Evolutionary conservation across 73 alveolate genomes (phyloP), one percentile per base, ranked within the genome.

Genomic region (Paramecium biaurelia): DNA sequence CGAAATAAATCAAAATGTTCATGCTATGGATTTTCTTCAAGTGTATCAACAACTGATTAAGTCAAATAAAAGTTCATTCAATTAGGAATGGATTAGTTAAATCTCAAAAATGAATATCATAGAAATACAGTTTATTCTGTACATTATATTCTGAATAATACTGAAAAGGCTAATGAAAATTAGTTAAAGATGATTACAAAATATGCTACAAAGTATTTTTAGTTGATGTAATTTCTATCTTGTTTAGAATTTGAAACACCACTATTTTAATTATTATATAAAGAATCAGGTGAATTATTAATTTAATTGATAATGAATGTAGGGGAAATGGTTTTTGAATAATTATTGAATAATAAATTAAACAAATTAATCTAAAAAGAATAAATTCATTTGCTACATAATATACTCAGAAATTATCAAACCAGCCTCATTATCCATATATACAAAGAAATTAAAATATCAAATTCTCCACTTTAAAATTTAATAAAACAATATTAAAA

Each of bases 171-270:
- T 5, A 63, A 63, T 63, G 49, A 63, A 12, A 63, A 63, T 14
- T 30, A 63, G 45, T 63, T 63, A 5, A 63, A 63, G 15, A 63
- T 63, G 28, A 30, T 63, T 9, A 14, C 49, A 63, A 63, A 63
- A 63, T 11, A 63, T 7, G 20, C 24, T 63, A 1, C 45, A 23
- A 30, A 12, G 5, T 63, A 30, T 26, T 63, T 63, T 63, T 63
- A 63, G 11, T 63, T 63, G 11, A 30, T 63, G 41, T 26, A 63
- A 63, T 63, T 63, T 63, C 84, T 63, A 11, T 63, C 84, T 24
- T 63, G 84, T 26, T 12, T 63, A 63, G 84, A 63, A 63, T 63
- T 63, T 63, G 84, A 63, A 26, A 63, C 43, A 26, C 84, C 84
- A 5, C 26, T 26, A 63, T 63, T 63, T 63, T 32, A 63, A 63